These are phyloP conservation scores for Boletus tomentosulus DNA, from an alignment of 768 basidiomycete species.

Conservation along the genomic window DNA sequence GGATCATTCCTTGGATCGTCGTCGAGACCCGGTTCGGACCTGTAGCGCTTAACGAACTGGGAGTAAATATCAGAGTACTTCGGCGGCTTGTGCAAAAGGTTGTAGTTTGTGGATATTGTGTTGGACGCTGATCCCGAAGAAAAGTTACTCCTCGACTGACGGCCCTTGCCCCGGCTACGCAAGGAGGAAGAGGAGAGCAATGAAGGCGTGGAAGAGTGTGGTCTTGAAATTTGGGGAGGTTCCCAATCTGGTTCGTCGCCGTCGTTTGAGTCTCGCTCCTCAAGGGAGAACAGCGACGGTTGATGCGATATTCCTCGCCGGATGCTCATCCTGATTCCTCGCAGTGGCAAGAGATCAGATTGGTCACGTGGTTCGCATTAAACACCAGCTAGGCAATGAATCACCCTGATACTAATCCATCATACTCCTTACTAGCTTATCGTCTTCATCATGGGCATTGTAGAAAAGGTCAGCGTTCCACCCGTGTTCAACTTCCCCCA, in stretches of 20 bases:
- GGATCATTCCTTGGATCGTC: conserved; percentile 76
- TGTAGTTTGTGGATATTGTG: conserved; percentile 27
- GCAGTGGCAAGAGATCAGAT: neutral
- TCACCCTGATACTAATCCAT: too few species aligned
- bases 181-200: conserved; percentile 28
- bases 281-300: conserved; percentile 65
- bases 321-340: conserved; percentile 15
- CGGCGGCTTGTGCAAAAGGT: conserved; percentile 29
- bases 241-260: conserved; percentile 46
- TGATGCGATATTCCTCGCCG: conserved; percentile 41
- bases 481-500: neutral
- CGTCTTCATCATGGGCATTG: conserved; percentile 71
- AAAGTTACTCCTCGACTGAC: conserved; percentile 28
- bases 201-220: conserved; percentile 18
- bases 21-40: conserved; percentile 55
- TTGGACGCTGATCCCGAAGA: conserved; percentile 28
- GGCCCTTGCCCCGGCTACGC: conserved; percentile 31
- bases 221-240: conserved; percentile 31
- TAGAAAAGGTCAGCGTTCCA: conserved; percentile 73
- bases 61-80: conserved; percentile 66
- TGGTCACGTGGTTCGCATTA: neutral
- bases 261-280: conserved; percentile 48
- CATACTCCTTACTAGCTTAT: neutral
- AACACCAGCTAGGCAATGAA: too few species aligned
- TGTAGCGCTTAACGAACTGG: conserved; percentile 74